Evolutionary conservation across 2,329 filamentous ascomycete species (phyloP), one percentile per base, ranked within the genome.

Genomic region (Penicillium sp.): DNA sequence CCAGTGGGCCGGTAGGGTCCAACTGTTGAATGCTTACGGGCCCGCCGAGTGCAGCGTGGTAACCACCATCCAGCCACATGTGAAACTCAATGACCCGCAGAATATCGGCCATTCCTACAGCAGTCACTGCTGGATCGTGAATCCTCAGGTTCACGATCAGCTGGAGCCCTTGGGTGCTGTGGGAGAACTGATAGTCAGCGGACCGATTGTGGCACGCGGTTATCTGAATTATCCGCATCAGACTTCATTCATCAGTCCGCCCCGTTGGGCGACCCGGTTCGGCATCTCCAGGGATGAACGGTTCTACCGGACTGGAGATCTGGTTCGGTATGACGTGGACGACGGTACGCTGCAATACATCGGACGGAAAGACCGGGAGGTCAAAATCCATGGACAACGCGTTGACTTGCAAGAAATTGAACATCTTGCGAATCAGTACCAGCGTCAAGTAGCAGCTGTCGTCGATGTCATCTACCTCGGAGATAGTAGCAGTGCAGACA

Each of bases 231-330:
- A 45, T 28, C 47, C 47, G 5, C 55, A 53, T 31, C 55, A 57
- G 17, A 45, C 15, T 28, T 45, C 54, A 15, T 57, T 57, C 39
- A 53, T 53, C n/a, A 39, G 34, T 39, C 49, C 53, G 17, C 55
- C 58, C 14, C 43, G 41, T 28, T 58, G 55, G 59, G 25, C 47
- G 11, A 37, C 41, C 1, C 43, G 41, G n/a, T 56, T 51, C 17
- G 25, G 37, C 28, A 28, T 43, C 31, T 35, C 51, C 20, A 14
- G 14, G 7, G n/a, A n/a, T 35, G 37, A 38, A 48, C 12, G 6
- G 41, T 43, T 60, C 25, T 60, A 60, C 22, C 49, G 45, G 45
- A 60, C 58, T 15, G 58, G 58, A n/a, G 58, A 60, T 60, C 54
- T 60, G n/a, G 54, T 43, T 3, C 45, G 39, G 39, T 60, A 60